Percentiles rank a stretch among this genome's conserved stretches.
phyloP scores from a whole-genome alignment of 371 early-diverging fungal genomes.

The Lichtheimia ramosa region DNA sequence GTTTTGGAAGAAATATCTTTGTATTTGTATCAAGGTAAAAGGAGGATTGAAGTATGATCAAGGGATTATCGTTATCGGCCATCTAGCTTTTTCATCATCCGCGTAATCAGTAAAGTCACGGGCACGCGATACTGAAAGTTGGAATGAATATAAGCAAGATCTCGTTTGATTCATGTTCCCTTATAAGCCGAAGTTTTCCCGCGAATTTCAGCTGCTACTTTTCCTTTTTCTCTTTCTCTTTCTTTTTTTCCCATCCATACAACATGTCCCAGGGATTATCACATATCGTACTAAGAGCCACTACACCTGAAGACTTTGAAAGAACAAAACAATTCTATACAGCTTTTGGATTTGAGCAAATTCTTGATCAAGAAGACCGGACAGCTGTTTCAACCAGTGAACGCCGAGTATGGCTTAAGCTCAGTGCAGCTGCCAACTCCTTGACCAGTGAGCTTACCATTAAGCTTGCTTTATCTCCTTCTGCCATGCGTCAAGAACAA shows the following conservation, averaged over 20 bases:
- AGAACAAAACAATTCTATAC: slow-evolving; percentile 55
- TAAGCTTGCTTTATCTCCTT: slow-evolving; percentile 40
- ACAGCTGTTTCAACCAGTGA: slow-evolving; percentile 11
- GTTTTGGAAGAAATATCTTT: too few species aligned
- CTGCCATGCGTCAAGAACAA: slow-evolving; percentile 22
- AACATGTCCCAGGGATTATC: slow-evolving; percentile 47
- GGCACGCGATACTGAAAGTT: neutral
- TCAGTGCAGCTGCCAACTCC: slow-evolving; percentile 23
- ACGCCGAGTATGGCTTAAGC: slow-evolving; percentile 46
- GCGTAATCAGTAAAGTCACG: neutral
- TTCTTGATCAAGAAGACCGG: slow-evolving; percentile 9
- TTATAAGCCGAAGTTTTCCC: slow-evolving; percentile 6
- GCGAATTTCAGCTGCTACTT: slow-evolving; percentile 13
- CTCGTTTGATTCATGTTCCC: neutral
- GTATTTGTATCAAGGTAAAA: too few species aligned
- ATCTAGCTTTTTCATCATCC: slow-evolving; percentile 1
- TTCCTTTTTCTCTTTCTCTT: slow-evolving; percentile 6
- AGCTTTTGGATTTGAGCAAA: slow-evolving; percentile 53
- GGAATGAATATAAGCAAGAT: neutral
- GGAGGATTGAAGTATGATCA: neutral
- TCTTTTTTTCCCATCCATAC: neutral
- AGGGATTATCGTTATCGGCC: neutral
- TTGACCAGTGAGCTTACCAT: slow-evolving; percentile 27
- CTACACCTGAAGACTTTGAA: slow-evolving; percentile 29
- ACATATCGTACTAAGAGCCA: slow-evolving; percentile 57